Evolutionary conservation across 805 yeast genomes (phyloP), one percentile per base, ranked within the genome.

Genomic region (Hyphopichia homilentoma): DNA sequence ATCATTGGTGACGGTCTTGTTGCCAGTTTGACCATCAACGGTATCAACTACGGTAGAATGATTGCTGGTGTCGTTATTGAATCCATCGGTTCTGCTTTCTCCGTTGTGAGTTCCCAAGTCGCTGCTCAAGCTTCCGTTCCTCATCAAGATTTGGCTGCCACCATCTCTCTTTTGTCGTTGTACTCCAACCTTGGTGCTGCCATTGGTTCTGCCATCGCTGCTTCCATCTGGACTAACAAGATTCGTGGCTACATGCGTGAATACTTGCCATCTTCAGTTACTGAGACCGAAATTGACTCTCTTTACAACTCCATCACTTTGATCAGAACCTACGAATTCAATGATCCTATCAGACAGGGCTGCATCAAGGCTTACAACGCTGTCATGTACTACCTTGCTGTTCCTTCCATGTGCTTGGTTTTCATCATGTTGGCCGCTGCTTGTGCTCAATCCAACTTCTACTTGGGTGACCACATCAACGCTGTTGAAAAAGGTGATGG

Each of bases 91-190:
- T 72, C 67, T 41, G 64, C 69, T 23, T 54, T 54, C 30, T 45
- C 58, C 13, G 61, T 52, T 28, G 47, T 63, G 35, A 65, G 63
- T 26, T 47, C 66, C 5, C 52, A 50, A 31, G 55, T 63, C 14
- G 59, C 68, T 5, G 53, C 61, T 1, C 66, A 61, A 41, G 69
- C 68, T 3, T 57, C 68, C 13, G 70, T 67, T 19, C 65, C 65
- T 27, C 63, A 58, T 39, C 64, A 63, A 30, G 69, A 63, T 45
- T 51, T 63, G 34, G 64, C 72, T n/a, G 43, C 59, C 38, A 57
- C 59, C 34, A 59, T 68, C 28, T 52, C 69, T 0, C 30, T 67
- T 15, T 37, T 65, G 23, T 46, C 53, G 12, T 44, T 66, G 29
- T 57, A 54, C 50, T 43, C 58, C 5, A 40, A 50, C 13, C 55